Conservation (phyloP, 768 basidiomycete genomes). For the Suillus fuscotomentosus region DNA sequence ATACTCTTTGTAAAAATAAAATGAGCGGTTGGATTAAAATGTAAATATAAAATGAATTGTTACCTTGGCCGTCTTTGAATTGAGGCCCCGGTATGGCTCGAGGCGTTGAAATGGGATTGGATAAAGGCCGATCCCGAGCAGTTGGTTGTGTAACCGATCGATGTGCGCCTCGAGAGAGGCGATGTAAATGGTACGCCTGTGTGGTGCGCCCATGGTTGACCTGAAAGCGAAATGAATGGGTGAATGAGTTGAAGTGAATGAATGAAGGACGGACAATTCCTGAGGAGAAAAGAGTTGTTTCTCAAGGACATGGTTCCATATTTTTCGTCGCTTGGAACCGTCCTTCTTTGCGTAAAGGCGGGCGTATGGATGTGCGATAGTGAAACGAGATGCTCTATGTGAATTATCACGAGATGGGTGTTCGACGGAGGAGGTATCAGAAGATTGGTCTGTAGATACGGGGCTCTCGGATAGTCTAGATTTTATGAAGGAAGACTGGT, state of each 20-base stretch:
- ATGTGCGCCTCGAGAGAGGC: constrained; percentile 74
- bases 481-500: constrained; percentile 9
- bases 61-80: constrained; percentile 76
- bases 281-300: constrained; percentile 65
- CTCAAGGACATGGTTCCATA: constrained; percentile 78
- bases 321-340: constrained; percentile 64
- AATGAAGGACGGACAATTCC: constrained; percentile 51
- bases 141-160: constrained; percentile 61
- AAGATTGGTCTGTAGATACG: not conserved
- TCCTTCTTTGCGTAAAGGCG: constrained; percentile 65
- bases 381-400: constrained; percentile 23
- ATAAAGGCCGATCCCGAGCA: constrained; percentile 51
- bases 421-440: constrained; percentile 4
- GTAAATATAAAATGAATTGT: not conserved
- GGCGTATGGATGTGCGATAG: constrained; percentile 65
- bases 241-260: not conserved
- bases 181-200: constrained; percentile 68
- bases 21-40: not conserved
- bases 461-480: constrained; percentile 7
- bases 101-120: constrained; percentile 57
- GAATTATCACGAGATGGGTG: constrained; percentile 17
- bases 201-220: constrained; percentile 64
- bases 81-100: constrained; percentile 66
- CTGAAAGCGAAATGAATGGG: constrained; percentile 27
- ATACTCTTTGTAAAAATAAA: constrained; percentile 50